Conservation (phyloP, 306 rosid genomes). For the Cucurbita moschata region DNA sequence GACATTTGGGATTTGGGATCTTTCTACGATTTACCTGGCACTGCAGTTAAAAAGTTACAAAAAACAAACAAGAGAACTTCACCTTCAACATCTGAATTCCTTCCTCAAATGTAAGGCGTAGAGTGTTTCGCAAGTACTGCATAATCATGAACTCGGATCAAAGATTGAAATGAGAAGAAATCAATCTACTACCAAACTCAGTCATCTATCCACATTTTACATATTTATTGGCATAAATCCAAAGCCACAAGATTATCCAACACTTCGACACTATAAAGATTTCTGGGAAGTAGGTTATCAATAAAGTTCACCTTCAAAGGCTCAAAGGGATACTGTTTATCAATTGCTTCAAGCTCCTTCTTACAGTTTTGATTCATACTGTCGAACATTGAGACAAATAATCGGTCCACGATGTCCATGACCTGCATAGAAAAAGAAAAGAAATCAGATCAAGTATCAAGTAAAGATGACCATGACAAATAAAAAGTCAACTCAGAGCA, state of each 20-base stretch:
- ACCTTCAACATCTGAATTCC: slow-evolving; percentile 94
- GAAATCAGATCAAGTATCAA: not conserved
- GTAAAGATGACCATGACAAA: slow-evolving; percentile 2
- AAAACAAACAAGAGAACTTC: not conserved
- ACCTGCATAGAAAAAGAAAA: slow-evolving; percentile 36
- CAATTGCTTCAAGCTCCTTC: slow-evolving; percentile 67
- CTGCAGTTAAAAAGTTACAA: too few relatives aligned
- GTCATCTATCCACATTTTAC: not conserved
- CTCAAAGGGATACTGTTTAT: slow-evolving; percentile 72
- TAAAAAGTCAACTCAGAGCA: not conserved
- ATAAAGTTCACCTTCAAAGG: slow-evolving; percentile 57
- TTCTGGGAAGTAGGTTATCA: not conserved
- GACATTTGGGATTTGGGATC: not conserved
- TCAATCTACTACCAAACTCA: not conserved
- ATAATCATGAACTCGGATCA: slow-evolving; percentile 4
- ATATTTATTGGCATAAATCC: not conserved
- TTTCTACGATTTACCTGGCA: not conserved
- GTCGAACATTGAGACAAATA: slow-evolving; percentile 71
- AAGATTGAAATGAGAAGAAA: not conserved
- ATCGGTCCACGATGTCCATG: slow-evolving; percentile 57
- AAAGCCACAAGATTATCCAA: not conserved
- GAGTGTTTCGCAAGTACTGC: slow-evolving; percentile 74
- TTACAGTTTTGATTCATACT: slow-evolving; percentile 44
- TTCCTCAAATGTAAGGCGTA: slow-evolving; percentile 76
- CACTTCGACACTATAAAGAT: not conserved